Percentiles rank a stretch among this genome's conserved stretches.
phyloP scores from a whole-genome alignment of 1,139 yeast genomes.

The Candida tropicalis region DNA sequence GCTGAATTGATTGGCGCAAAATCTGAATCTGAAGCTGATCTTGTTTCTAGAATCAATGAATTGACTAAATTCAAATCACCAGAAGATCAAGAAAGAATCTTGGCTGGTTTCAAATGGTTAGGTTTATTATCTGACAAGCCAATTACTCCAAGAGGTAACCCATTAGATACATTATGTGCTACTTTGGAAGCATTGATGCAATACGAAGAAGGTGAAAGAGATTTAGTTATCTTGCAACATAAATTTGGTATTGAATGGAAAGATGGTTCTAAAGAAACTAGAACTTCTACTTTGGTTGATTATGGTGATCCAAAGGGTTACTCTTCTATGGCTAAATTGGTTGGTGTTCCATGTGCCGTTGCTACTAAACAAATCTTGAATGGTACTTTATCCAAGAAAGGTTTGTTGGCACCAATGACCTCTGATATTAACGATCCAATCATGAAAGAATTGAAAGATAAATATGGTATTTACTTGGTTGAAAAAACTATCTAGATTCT shows the following conservation, averaged over 20 bases:
- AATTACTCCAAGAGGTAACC: conserved; percentile 88
- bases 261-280: conserved; percentile 84
- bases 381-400: conserved; percentile 72
- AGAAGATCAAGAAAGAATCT: conserved; percentile 82
- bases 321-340: conserved; percentile 98
- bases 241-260: conserved; percentile 97
- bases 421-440: conserved; percentile 89
- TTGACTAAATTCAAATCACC: conserved; percentile 81
- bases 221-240: conserved; percentile 93
- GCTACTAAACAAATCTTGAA: conserved; percentile 85
- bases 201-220: conserved; percentile 94
- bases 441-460: conserved; percentile 88
- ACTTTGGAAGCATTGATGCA: conserved; percentile 95
- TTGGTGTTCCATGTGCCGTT: conserved; percentile 98
- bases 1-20: conserved; percentile 73
- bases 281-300: conserved; percentile 94
- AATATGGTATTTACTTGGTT: conserved; percentile 81
- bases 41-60: conserved; percentile 71
- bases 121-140: conserved; percentile 80
- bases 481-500: conserved; percentile 66
- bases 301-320: conserved; percentile 93
- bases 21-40: conserved; percentile 70
- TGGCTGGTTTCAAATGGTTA: conserved; percentile 91
- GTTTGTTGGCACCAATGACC: conserved; percentile 91
- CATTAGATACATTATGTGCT: conserved; percentile 95